Percentiles rank a stretch among this genome's conserved stretches.
Evolutionary conservation across 345 rosid species (phyloP).

Genomic region (Citrus cavaleriei): DNA sequence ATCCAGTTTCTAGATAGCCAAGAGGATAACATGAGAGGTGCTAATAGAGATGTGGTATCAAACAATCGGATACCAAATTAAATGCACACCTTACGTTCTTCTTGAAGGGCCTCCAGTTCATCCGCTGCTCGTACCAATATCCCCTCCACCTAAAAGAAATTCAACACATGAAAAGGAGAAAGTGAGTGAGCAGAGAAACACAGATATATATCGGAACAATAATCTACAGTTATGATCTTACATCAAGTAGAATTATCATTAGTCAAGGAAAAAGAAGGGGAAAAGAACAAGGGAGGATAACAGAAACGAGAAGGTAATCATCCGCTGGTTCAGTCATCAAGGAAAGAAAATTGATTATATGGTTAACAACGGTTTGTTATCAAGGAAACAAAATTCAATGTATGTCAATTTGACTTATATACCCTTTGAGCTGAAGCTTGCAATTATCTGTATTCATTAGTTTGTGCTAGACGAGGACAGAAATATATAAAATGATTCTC

Average conservation of each 20-base stretch:
- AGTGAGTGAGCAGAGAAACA: background rate
- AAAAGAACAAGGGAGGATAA: background rate
- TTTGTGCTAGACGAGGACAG: background rate
- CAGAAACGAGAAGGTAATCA: background rate
- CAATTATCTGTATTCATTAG: background rate
- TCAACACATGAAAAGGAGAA: slow-evolving; percentile 4
- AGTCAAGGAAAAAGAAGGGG: background rate
- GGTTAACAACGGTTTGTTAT: background rate
- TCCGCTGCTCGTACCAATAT: slow-evolving; percentile 70
- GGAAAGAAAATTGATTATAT: no score
- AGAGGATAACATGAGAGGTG: slow-evolving; percentile 9
- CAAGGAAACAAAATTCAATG: background rate
- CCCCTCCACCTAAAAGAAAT: slow-evolving; percentile 67
- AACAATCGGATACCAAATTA: background rate
- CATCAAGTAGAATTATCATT: background rate
- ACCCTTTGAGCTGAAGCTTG: background rate
- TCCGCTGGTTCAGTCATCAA: background rate
- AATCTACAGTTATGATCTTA: background rate
- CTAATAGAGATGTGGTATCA: background rate
- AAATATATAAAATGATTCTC: background rate
- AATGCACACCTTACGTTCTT: slow-evolving; percentile 71
- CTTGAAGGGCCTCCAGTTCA: slow-evolving; percentile 87
- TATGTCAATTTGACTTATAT: background rate
- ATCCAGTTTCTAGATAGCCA: slow-evolving; percentile 63
- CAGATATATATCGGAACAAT: background rate